Evolutionary conservation across 768 basidiomycete species (phyloP).

Genomic region (Mycena maculata): DNA sequence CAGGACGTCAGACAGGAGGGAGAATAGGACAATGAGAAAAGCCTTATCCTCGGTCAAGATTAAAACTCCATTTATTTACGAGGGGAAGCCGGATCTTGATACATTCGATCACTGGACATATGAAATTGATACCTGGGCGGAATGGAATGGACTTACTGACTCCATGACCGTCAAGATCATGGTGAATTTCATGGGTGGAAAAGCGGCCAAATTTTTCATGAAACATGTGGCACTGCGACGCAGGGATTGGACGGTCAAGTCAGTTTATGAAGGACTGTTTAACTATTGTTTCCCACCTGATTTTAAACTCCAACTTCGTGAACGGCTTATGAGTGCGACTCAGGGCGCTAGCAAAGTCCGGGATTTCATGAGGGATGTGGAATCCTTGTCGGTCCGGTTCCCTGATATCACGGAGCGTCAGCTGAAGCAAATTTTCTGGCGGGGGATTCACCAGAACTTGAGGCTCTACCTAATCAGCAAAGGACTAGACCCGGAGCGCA

Average conservation of each 20-base stretch:
- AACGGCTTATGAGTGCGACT: slow-evolving; percentile 15
- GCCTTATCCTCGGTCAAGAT: slow-evolving; percentile 28
- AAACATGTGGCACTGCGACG: slow-evolving; percentile 30
- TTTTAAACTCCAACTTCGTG: slow-evolving; percentile 30
- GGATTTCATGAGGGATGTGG: slow-evolving; percentile 38
- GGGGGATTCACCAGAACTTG: slow-evolving; percentile 29
- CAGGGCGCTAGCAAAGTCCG: slow-evolving; percentile 34
- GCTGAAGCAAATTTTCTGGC: slow-evolving; percentile 40
- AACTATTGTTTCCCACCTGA: slow-evolving; percentile 23
- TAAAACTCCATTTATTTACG: slow-evolving; percentile 28
- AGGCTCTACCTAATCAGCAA: slow-evolving; percentile 37
- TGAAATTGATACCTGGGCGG: slow-evolving; percentile 31
- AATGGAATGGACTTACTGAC: slow-evolving; percentile 24
- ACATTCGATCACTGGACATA: slow-evolving; percentile 31
- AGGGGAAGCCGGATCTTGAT: slow-evolving; percentile 33
- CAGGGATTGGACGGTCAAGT: slow-evolving; percentile 19
- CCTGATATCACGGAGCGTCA: slow-evolving; percentile 33
- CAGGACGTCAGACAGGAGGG: background rate
- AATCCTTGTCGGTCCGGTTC: slow-evolving; percentile 34
- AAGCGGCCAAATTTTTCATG: slow-evolving; percentile 39
- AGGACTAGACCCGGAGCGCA: slow-evolving; percentile 29
- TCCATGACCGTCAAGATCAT: slow-evolving; percentile 23
- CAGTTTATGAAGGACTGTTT: slow-evolving; percentile 13
- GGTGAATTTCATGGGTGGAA: slow-evolving; percentile 33
- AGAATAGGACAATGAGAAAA: background rate